Base-by-base conservation (phyloP, 805 yeast genomes). In the Lipomyces spencermartinsiae region DNA sequence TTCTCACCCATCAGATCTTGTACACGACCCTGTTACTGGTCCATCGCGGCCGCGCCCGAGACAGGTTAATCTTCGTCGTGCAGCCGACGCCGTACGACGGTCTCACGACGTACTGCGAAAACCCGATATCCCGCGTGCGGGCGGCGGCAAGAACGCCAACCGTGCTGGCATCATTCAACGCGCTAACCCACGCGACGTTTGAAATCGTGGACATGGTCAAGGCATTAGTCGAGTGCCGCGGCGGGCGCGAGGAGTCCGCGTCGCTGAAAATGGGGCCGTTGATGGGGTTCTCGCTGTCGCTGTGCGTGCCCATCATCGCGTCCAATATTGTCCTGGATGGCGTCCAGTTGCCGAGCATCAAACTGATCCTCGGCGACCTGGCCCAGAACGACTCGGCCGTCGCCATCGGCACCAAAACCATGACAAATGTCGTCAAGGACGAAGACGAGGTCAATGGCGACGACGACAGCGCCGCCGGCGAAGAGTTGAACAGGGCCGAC, bases 61-160 rank as follows among this genome's bases (percentile, higher is more conserved):
- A 66, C 31, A 29, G 69, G 19, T 51, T 69, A 4, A 67, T 69
- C 9, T 69, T 69, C 61, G 71, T 58, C 4, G 68, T 67, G 2
- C 60, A 59, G 55, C 66, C 70, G 14, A 57, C 63, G 37, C 67
- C 69, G 22, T 58, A 39, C 62, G 71, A 68, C n/a, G 66, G 67
- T 5, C 43, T 62, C 10, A 29, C 54, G 4, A 46, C 61, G 16
- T 68, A 67, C 54, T 33, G 19, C 31, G 72, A 67, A 59, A 67
- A 67, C 39, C 59, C 69, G 49, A 63, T 69, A n/a, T 35, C 63
- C 37, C 61, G 34, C 12, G 72, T 63, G 0, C 67, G 63, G 9
- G 60, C 65, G 2, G 64, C 65, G 31, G 62, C 55, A 6, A 35
- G 46, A 12, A 53, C 71, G 9, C 61, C 62, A 7, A 35, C 34